Base-by-base conservation (phyloP, 768 basidiomycete genomes). In the Tylopilus intermedius region DNA sequence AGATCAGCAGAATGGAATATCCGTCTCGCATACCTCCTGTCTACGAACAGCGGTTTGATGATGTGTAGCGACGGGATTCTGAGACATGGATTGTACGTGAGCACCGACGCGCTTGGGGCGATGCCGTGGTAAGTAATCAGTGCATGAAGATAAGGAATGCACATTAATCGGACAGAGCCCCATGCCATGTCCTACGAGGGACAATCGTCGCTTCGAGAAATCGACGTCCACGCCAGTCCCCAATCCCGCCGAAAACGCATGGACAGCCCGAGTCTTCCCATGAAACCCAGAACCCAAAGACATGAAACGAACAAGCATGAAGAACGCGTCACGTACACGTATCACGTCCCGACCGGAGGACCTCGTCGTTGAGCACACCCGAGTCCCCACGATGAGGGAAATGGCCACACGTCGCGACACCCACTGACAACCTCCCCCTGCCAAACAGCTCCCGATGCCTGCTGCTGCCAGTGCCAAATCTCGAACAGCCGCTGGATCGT, bases 41-140 rank as follows among this genome's bases (percentile, higher is more conserved):
- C 38, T 21, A 37, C 7, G 8, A 51, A 13, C 14, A 11, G 8
- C 9, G 49, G 40, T 30, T 51, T 49, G 2, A 57, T 13, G 7
- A 59, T 29, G 24, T 59, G 55, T 3, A 54, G 45, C 5, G 55
- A 57, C 8, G 43, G 33, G 26, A 59, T 24, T 21, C 44, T 52
- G 30, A 59, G 29, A 21, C 18, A 18, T 5, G 50, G 58, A 29
- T 14, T 29, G 33, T 41, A 51, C 3, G 29, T 53, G 4, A 55
- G 22, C 4, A 38, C n/a, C 10, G 46, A 13, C 11, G 51, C 29
- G 2, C 51, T 54, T 33, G 18, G 11, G 21, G 2, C 15, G 6
- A 14, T 29, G 5, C 5, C 33, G 3, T 22, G 1, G 21, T 49
- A 13, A 43, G 30, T 15, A 8, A 5, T 1, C 7, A 4, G 15